phyloP scores from a whole-genome alignment of 148 eudicot genomes.

The Hydrangea macrophylla region DNA sequence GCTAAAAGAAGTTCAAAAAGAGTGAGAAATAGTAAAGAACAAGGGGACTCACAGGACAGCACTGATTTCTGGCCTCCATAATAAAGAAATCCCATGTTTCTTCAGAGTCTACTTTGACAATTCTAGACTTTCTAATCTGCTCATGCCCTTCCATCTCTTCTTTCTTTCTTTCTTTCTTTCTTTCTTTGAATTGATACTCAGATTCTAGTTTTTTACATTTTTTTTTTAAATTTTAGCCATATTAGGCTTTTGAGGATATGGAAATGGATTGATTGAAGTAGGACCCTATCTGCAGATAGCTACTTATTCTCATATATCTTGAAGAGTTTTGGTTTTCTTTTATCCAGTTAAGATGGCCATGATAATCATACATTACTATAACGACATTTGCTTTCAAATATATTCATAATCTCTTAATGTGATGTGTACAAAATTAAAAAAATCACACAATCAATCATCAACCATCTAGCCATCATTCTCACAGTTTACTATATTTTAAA shows the following conservation, averaged over 20 bases:
- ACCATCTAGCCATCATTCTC: too few relatives aligned
- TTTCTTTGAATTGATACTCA: too few relatives aligned
- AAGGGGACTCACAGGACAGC: conserved; percentile 22
- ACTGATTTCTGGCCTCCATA: conserved; percentile 16
- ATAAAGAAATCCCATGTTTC: conserved; percentile 28
- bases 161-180: neutral
- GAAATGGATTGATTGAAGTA: conserved; percentile 3
- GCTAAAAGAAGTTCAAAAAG: too few relatives aligned
- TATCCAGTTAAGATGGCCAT: conserved; percentile 12
- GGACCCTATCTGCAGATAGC: conserved; percentile 14
- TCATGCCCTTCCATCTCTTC: conserved; percentile 17
- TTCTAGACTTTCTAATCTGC: conserved; percentile 20
- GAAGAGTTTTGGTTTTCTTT: neutral
- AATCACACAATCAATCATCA: too few relatives aligned
- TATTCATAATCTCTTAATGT: too few relatives aligned
- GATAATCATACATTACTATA: neutral
- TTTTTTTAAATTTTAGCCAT: neutral
- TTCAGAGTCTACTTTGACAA: conserved; percentile 22
- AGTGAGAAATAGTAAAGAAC: too few relatives aligned
- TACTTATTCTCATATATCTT: conserved; percentile 6
- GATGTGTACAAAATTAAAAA: too few relatives aligned
- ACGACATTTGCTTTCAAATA: neutral
- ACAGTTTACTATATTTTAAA: too few relatives aligned
- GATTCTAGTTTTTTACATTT: neutral
- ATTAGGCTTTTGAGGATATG: neutral